Evolutionary conservation across 2,329 filamentous ascomycete species (phyloP).

Genomic region (Colletotrichum graminicola): DNA sequence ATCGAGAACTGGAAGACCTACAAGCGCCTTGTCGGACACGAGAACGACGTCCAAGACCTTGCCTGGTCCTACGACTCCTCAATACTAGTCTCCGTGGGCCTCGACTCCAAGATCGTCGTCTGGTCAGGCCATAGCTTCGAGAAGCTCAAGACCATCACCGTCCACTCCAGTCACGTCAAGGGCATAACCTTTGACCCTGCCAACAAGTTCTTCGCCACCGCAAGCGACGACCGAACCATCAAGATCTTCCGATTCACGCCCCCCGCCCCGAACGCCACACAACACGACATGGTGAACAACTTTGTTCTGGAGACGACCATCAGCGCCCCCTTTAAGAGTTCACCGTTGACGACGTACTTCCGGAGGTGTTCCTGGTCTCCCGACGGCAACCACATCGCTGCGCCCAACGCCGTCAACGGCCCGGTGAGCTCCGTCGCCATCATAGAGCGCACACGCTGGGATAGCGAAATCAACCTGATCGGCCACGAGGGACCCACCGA

Average conservation of each 20-base stretch:
- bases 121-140: constrained; percentile 99
- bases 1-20: constrained; percentile 99
- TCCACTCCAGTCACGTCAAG: constrained; percentile 98
- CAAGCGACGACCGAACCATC: constrained; percentile 95
- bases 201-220: constrained; percentile 99
- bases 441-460: constrained; percentile 91
- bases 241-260: constrained; percentile 97
- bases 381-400: constrained; percentile 96
- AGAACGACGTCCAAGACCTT: constrained; percentile 98
- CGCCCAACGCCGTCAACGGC: constrained; percentile 96
- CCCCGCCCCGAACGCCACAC: constrained; percentile 88
- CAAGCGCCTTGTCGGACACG: constrained; percentile 92
- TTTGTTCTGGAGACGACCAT: constrained; percentile 97
- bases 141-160: constrained; percentile 92
- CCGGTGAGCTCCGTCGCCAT: constrained; percentile 98
- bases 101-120: constrained; percentile 97
- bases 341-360: constrained; percentile 96
- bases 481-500: constrained; percentile 97
- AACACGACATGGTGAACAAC: constrained; percentile 96
- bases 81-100: constrained; percentile 92
- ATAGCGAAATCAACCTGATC: constrained; percentile 96
- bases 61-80: constrained; percentile 98
- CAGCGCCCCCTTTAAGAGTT: constrained; percentile 86
- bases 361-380: constrained; percentile 97
- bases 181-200: constrained; percentile 98